Percentiles rank a stretch among this genome's conserved stretches.
These are phyloP conservation scores for Euphorbia corollata DNA, from an alignment of 441 rosid genomes.

Conservation along the genomic window DNA sequence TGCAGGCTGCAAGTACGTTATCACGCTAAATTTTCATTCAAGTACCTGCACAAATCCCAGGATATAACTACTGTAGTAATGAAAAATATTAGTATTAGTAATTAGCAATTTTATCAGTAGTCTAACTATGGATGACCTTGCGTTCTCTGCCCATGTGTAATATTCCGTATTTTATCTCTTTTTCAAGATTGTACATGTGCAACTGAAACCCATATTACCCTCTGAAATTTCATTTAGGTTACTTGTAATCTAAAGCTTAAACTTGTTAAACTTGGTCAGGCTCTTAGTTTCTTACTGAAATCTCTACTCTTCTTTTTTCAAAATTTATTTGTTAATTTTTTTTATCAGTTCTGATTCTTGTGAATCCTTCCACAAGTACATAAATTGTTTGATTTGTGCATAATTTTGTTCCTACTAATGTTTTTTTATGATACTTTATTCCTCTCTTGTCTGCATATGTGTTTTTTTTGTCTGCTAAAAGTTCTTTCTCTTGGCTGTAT, in stretches of 20 bases:
- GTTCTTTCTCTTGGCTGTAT: background rate
- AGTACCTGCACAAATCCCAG: background rate
- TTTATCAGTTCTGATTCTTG: background rate
- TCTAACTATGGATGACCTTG: background rate
- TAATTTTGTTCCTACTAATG: background rate
- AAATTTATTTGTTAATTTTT: no score
- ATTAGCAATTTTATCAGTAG: background rate
- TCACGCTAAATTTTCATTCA: constrained; percentile 8
- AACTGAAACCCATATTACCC: no score
- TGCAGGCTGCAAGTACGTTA: constrained; percentile 82
- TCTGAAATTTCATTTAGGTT: no score
- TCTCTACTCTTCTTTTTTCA: no score
- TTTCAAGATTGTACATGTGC: no score
- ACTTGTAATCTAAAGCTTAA: no score
- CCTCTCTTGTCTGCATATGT: background rate
- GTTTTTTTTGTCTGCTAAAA: background rate
- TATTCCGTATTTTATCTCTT: background rate
- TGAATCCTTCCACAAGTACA: background rate
- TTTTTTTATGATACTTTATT: background rate
- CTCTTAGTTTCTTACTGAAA: no score
- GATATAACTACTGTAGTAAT: background rate
- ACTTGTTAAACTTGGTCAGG: background rate
- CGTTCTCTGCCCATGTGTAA: background rate
- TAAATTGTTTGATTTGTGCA: background rate
- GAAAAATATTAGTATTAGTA: background rate